These are phyloP conservation scores for Triticum dicoccoides DNA, from an alignment of 176 grass and related monocot species.

Conservation along the genomic window DNA sequence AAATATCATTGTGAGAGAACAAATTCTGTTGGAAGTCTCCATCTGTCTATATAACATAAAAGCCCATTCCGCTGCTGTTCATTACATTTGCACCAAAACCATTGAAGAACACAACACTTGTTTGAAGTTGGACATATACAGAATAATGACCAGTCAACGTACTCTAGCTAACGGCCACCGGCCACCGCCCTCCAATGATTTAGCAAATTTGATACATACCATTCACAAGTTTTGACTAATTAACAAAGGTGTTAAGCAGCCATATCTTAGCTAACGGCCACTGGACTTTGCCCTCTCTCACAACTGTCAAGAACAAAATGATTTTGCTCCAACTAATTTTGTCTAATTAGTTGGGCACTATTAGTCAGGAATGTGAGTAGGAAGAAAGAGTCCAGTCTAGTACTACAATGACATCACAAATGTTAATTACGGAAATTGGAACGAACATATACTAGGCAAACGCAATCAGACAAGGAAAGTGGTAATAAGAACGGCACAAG, in stretches of 20 bases:
- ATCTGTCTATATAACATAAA: neutral
- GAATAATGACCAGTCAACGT: neutral
- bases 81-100: neutral
- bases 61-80: neutral
- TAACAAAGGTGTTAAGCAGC: neutral
- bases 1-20: neutral
- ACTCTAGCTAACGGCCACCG: neutral
- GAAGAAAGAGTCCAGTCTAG: neutral
- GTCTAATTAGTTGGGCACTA: neutral
- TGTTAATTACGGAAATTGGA: neutral
- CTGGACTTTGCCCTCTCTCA: neutral
- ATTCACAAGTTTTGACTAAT: neutral
- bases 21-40: neutral
- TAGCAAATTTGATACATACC: neutral
- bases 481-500: neutral
- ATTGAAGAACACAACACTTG: neutral
- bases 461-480: neutral
- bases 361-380: neutral
- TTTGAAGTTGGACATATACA: neutral
- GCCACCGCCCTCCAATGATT: neutral
- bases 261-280: neutral
- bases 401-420: neutral
- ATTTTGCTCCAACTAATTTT: neutral
- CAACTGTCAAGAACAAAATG: neutral
- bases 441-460: neutral